Evolutionary conservation across 2,329 filamentous ascomycete genomes (phyloP), one percentile per base, ranked within the genome.

Genomic region (Lasiodiplodia hormozganensis): DNA sequence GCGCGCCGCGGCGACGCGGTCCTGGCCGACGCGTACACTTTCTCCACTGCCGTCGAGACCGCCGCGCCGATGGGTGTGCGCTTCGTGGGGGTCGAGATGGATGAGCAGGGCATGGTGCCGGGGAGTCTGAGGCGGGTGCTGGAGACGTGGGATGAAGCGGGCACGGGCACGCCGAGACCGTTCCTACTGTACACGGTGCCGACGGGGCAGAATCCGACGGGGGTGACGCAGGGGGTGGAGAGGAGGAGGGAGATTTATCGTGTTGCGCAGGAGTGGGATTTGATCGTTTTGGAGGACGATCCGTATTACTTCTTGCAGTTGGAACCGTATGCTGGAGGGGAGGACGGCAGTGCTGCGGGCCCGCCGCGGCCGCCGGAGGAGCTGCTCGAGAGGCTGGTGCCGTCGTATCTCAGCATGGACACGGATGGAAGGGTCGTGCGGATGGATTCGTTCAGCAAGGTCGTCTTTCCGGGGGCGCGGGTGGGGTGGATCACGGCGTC

Each of bases 251-350:
- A 88, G 23, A 85, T 97, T 54, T 97, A 97, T 80, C 84, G 84
- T 40, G 86, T 97, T 12, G 92, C 90, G 36, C 90, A 91, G 77
- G 93, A 93, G 81, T 93, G 97, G 79, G 92, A 97, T 76, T 76
- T 97, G 51, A 91, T 88, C 82, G 94, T 97, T 76, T 83, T 97
- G 73, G 94, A 97, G 82, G 94, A 97, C 77, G 94, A 97, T 77
- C 94, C 94, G 1, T 97, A 97, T 82, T 97, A 96, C 81, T 97
- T 95, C 82, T 85, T 97, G 40, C 94, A 97, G 80, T 92, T 94
- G 91, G 88, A 92, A 73, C 88, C 91, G 0, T 95, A 94, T 80
- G 16, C 85, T 1, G 85, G 87, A 14, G 81, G 84, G 36, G 79
- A 85, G 71, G 80, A 84, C 16, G 80, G 83, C n/a, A n/a, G n/a